These are phyloP conservation scores for Salvia sclarea DNA, from an alignment of 305 asterid genomes.

Conservation along the genomic window DNA sequence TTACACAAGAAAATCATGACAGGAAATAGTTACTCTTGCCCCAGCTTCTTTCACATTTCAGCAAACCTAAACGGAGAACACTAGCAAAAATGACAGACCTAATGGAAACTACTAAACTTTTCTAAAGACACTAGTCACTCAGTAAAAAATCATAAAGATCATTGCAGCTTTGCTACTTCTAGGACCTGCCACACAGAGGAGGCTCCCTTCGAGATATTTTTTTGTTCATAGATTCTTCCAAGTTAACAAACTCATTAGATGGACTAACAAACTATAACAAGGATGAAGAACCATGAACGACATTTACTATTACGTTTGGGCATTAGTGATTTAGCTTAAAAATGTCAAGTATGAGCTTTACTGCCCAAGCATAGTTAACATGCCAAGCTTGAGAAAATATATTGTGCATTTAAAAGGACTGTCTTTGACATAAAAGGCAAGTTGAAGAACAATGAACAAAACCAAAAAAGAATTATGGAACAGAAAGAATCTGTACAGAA, in stretches of 20 bases:
- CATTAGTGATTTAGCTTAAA: constrained; percentile 2
- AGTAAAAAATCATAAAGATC: neutral
- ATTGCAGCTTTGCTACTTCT: constrained; percentile 3
- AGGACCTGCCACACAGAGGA: neutral
- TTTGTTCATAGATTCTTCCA: neutral
- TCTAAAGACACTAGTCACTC: constrained; percentile 8
- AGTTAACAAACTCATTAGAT: neutral
- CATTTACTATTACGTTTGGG: neutral
- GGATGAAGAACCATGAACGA: constrained; percentile 11
- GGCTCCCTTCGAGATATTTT: constrained; percentile 5
- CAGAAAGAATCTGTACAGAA: constrained; percentile 5
- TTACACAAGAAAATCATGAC: constrained; percentile 15
- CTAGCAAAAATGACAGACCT: neutral
- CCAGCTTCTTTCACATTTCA: constrained; percentile 21
- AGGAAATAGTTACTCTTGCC: neutral
- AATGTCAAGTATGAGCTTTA: constrained; percentile 9
- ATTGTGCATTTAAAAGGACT: neutral
- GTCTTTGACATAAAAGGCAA: neutral
- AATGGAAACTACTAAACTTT: constrained; percentile 17
- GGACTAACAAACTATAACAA: constrained; percentile 9
- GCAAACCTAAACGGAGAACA: constrained; percentile 15
- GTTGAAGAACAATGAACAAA: neutral
- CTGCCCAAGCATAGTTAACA: constrained; percentile 7
- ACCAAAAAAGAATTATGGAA: constrained; percentile 1
- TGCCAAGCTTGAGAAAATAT: constrained; percentile 13